Evolutionary conservation across 192 early-diverging fungal species (phyloP).

Genomic region (Tieghemiomyces parasiticus): DNA sequence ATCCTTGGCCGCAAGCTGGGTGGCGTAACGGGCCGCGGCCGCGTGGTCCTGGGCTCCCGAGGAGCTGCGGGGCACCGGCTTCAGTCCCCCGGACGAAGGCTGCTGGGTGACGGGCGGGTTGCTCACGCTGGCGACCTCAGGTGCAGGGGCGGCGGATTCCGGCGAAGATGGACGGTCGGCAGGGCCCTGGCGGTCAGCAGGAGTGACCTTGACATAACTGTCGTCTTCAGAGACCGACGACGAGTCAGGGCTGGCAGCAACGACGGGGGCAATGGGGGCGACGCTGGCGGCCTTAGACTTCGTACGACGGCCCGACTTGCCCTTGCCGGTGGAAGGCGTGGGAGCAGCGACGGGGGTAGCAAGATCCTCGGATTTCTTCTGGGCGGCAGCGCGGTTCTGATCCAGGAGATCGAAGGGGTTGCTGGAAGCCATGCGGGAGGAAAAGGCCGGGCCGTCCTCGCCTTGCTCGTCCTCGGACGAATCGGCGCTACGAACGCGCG

Average conservation of each 20-base stretch:
- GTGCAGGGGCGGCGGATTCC: background rate
- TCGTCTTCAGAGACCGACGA: background rate
- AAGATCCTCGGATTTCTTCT: background rate
- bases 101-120: background rate
- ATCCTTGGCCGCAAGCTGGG: background rate
- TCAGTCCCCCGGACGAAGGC: background rate
- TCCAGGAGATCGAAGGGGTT: constrained; percentile 12
- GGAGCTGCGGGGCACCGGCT: background rate
- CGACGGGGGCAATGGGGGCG: background rate
- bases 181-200: background rate
- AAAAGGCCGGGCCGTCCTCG: background rate
- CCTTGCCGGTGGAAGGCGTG: too few species aligned
- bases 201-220: background rate
- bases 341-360: background rate
- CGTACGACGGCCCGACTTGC: too few species aligned
- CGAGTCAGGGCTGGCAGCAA: background rate
- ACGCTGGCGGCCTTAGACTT: background rate
- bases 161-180: background rate
- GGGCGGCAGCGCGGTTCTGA: background rate
- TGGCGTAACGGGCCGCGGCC: background rate
- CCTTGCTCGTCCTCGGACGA: background rate
- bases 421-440: constrained; percentile 1
- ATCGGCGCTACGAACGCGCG: background rate
- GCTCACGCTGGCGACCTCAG: background rate
- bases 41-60: background rate